Conservation (phyloP, 768 basidiomycete genomes). For the Porpolomopsis calyptriformis region DNA sequence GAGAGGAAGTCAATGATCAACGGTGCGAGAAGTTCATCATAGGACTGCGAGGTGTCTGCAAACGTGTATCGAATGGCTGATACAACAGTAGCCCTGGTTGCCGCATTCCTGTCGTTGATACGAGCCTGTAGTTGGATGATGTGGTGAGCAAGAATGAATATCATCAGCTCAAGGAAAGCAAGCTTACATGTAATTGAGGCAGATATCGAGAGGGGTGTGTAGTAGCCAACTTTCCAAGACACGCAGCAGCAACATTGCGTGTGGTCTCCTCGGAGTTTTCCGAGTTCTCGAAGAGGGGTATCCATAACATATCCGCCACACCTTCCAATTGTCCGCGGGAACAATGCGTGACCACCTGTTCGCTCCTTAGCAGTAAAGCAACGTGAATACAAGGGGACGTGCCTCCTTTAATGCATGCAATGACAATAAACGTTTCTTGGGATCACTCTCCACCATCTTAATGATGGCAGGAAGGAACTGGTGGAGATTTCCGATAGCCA, state of each 20-base stretch:
- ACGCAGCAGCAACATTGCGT: constrained; percentile 91
- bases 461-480: constrained; percentile 82
- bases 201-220: constrained; percentile 86
- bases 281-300: constrained; percentile 84
- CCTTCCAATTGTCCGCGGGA: constrained; percentile 74
- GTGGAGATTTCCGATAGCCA: constrained; percentile 86
- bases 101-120: constrained; percentile 55
- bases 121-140: constrained; percentile 48
- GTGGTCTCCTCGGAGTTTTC: constrained; percentile 85
- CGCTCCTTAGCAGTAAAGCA: background rate
- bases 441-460: constrained; percentile 62
- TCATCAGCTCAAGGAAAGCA: background rate
- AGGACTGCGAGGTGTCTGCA: constrained; percentile 72
- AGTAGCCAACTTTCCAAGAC: constrained; percentile 89
- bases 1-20: constrained; percentile 86
- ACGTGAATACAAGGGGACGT: constrained; percentile 8
- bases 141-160: background rate
- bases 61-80: constrained; percentile 93
- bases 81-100: constrained; percentile 78
- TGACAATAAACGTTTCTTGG: constrained; percentile 71
- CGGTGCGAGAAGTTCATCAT: constrained; percentile 84
- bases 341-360: constrained; percentile 84
- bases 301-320: constrained; percentile 86
- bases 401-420: constrained; percentile 93
- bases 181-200: constrained; percentile 76